These are phyloP conservation scores for Nemania serpens DNA, from an alignment of 2,329 filamentous ascomycete species.

Conservation along the genomic window DNA sequence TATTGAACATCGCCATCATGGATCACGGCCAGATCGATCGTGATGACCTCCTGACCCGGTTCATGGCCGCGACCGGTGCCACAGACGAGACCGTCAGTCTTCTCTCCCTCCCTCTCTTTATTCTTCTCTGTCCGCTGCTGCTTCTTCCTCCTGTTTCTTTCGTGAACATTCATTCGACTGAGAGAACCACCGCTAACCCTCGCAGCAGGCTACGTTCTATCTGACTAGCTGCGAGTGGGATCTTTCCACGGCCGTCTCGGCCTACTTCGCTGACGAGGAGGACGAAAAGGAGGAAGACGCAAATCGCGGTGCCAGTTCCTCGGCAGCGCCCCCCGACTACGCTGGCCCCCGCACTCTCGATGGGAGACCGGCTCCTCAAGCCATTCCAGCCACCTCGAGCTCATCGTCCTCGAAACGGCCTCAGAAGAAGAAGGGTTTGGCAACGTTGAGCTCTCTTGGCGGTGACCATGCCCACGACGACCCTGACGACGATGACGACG, in stretches of 20 bases:
- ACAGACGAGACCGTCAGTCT: constrained; percentile 46
- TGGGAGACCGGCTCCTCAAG: constrained; percentile 60
- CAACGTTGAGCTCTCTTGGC: constrained; percentile 61
- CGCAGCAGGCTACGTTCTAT: constrained; percentile 65
- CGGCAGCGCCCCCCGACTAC: constrained; percentile 47
- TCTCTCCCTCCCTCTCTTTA: background rate
- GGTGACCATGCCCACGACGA: constrained; percentile 57
- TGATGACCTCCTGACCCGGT: constrained; percentile 55
- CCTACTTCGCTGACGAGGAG: constrained; percentile 65
- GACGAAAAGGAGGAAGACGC: constrained; percentile 45
- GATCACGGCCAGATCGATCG: constrained; percentile 42
- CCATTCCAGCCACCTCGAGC: constrained; percentile 39
- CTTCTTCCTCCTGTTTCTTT: too few species aligned
- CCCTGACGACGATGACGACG: constrained; percentile 59
- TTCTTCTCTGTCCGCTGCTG: background rate
- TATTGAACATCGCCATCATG: constrained; percentile 37
- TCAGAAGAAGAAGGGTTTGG: constrained; percentile 64
- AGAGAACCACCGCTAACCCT: background rate
- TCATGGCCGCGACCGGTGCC: constrained; percentile 60
- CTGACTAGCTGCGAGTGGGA: constrained; percentile 70
- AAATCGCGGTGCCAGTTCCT: constrained; percentile 33
- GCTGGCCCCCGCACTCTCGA: constrained; percentile 67
- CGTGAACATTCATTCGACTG: too few species aligned
- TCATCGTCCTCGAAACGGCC: constrained; percentile 47
- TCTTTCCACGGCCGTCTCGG: constrained; percentile 63